Evolutionary conservation across 2,329 filamentous ascomycete genomes (phyloP), one percentile per base, ranked within the genome.

Genomic region (Amylocarpus encephaloides): DNA sequence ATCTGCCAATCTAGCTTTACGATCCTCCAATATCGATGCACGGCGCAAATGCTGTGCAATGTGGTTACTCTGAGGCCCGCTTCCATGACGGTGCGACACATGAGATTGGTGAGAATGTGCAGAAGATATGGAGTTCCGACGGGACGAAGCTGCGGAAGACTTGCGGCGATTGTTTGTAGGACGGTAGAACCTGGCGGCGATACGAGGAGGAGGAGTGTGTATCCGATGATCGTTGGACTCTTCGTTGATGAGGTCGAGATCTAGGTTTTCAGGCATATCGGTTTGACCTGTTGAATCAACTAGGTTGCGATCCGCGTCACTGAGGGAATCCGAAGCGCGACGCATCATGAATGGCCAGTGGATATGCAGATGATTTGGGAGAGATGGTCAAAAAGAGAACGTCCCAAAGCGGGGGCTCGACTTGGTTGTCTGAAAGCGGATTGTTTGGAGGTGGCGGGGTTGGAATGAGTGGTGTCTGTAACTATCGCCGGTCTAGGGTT

Each of bases 121-220:
- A 1, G 86, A 91, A 3, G 86, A 89, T 29, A 90, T 79, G 50
- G 86, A 90, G 69, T 89, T 90, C 54, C 86, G 82, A 57, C 86
- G 83, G 29, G 86, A 90, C 1, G 86, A 90, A 19, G 86, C 80
- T 12, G 86, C 85, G 19, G 86, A 90, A 50, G 84, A 83, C 66
- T 85, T 87, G 60, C 84, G 82, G 59, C 85, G 82, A 55, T 75
- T 78, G 58, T 81, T 80, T 4, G 74, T 79, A 33, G 77, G 79
- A 53, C 82, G 78, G 68, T 87, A 87, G 72, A 92, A 88, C 56
- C 86, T 85, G 48, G 86, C 86, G 60, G 86, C 86, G 63, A 91
- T 85, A 63, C 83, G 85, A 29, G 86, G 82, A 47, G 87, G 87
- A 41, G 86, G 86, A 46, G 82, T 79, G 63, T 79, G 77, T 55